A percentile compares a stretch with the other conserved stretches of the same genome.
These are phyloP conservation scores for Ustilago sp. DNA, from an alignment of 1,284 basidiomycete genomes.

Conservation along the genomic window DNA sequence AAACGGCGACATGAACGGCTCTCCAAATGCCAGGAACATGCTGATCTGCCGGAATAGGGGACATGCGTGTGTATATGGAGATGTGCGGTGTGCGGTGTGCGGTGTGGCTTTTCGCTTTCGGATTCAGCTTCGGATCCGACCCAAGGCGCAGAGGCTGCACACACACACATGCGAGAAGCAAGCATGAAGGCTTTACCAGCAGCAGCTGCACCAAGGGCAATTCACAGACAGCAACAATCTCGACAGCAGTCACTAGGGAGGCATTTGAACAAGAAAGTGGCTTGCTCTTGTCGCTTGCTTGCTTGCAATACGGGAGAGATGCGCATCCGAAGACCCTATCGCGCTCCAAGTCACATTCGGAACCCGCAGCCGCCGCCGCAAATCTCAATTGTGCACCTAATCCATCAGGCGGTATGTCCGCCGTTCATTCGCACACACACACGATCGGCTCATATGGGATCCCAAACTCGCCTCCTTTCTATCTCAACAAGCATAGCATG, in stretches of 20 bases:
- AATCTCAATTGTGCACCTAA: not conserved
- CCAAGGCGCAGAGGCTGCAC: not conserved
- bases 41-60: not conserved
- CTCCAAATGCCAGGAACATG: not conserved
- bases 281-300: not conserved
- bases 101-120: not conserved
- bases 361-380: not conserved
- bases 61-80: not conserved
- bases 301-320: not conserved
- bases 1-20: not conserved
- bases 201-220: too few relatives aligned
- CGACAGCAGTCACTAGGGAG: not conserved
- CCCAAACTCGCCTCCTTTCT: too few relatives aligned
- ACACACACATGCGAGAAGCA: not conserved
- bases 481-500: too few relatives aligned
- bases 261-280: conserved; percentile 1
- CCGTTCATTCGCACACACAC: not conserved
- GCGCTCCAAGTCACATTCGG: not conserved
- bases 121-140: conserved; percentile 3
- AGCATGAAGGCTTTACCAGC: too few relatives aligned
- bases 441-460: not conserved
- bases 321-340: conserved; percentile 6
- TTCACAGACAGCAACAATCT: not conserved
- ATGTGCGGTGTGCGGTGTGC: too few relatives aligned
- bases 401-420: not conserved